Evolutionary conservation across 2,329 filamentous ascomycete genomes (phyloP).

Genomic region (Aureobasidium sp.): DNA sequence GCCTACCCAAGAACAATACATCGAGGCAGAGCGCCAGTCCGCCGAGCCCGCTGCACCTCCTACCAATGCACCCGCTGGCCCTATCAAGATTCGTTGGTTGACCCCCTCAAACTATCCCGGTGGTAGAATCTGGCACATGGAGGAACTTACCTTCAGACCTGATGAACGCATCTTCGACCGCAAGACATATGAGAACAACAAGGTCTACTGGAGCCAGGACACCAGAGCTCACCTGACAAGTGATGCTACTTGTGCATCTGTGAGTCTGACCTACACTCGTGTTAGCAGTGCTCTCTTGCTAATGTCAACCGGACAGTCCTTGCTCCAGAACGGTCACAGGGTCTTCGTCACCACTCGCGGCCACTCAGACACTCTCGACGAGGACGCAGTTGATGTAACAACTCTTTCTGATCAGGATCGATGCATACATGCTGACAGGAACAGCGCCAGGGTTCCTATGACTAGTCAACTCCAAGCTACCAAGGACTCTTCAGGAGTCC

Average conservation of each 20-base stretch:
- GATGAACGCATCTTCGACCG: not conserved
- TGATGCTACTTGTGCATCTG: not conserved
- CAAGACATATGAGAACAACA: not conserved
- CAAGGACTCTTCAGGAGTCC: not conserved
- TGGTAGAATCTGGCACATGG: not conserved
- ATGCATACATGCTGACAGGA: not conserved
- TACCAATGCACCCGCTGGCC: not conserved
- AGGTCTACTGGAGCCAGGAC: not conserved
- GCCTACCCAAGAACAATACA: not conserved
- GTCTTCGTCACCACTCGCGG: not conserved
- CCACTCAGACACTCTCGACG: not conserved
- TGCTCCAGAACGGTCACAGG: not conserved
- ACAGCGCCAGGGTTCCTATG: not conserved
- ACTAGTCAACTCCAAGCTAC: not conserved
- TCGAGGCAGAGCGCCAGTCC: not conserved
- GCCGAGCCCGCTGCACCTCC: not conserved
- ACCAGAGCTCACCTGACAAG: not conserved
- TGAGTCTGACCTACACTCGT: not conserved
- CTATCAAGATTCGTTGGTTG: not conserved
- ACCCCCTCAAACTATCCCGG: not conserved
- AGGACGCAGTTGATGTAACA: not conserved
- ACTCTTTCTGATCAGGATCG: not conserved
- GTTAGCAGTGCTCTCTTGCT: not conserved
- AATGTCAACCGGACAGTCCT: not conserved
- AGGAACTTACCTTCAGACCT: not conserved